Evolutionary conservation across 1,284 basidiomycete species (phyloP).

Genomic region (Hypsizygus ulmarius): DNA sequence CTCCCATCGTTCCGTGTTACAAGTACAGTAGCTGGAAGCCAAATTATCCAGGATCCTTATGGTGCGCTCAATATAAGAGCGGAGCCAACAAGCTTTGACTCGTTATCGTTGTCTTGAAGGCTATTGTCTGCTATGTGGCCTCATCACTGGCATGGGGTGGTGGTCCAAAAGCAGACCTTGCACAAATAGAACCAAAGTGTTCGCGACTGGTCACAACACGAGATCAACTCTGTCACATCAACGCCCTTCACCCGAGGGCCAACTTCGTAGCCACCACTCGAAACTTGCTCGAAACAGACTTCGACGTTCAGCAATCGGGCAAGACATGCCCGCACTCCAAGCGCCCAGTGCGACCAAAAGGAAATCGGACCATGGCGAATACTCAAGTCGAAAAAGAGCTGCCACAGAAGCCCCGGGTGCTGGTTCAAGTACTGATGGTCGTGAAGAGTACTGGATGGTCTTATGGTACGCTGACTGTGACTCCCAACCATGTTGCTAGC

Average conservation of each 20-base stretch:
- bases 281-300: no score
- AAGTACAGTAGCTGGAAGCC: no score
- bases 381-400: conserved; percentile 29
- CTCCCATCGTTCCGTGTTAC: conserved; percentile 22
- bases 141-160: no score
- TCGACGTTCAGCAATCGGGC: not conserved
- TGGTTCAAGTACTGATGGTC: conserved; percentile 12
- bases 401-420: conserved; percentile 17
- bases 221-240: conserved; percentile 8
- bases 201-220: conserved; percentile 20
- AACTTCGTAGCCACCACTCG: not conserved
- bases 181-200: conserved; percentile 3
- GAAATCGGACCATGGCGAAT: conserved; percentile 25
- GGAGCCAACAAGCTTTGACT: not conserved
- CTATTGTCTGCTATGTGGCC: no score
- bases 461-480: conserved; percentile 51
- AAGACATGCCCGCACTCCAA: conserved; percentile 38
- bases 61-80: not conserved
- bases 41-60: not conserved
- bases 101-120: not conserved
- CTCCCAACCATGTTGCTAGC: not conserved
- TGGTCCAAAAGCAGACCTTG: not conserved
- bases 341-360: conserved; percentile 26
- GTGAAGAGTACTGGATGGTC: conserved; percentile 61
- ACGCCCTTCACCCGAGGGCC: not conserved